phyloP scores from a whole-genome alignment of 768 basidiomycete species.

The Xerocomellus intermedius region DNA sequence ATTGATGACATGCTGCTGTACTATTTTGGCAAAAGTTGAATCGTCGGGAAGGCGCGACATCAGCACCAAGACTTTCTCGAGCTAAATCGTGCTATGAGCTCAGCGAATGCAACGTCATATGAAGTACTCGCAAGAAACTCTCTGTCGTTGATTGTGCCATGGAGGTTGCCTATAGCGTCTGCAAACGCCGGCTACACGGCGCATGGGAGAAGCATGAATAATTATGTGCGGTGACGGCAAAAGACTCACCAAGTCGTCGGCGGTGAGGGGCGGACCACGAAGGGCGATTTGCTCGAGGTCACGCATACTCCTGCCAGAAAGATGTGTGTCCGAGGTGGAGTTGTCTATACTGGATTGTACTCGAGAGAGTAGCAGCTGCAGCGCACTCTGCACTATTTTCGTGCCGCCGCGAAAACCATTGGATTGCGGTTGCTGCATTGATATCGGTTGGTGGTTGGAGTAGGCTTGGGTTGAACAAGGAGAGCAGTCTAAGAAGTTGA shows the following conservation, averaged over 20 bases:
- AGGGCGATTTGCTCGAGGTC: slow-evolving; percentile 30
- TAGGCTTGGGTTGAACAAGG: background rate
- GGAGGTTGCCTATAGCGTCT: slow-evolving; percentile 46
- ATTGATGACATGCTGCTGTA: slow-evolving; percentile 52
- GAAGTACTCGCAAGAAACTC: slow-evolving; percentile 49
- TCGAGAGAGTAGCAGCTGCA: slow-evolving; percentile 18
- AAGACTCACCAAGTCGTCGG: slow-evolving; percentile 29
- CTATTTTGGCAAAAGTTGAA: slow-evolving; percentile 28
- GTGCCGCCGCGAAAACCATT: background rate
- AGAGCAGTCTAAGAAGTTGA: background rate
- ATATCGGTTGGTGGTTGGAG: background rate
- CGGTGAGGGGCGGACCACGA: slow-evolving; percentile 26
- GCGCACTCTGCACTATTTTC: background rate
- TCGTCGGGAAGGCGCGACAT: slow-evolving; percentile 53
- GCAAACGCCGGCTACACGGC: slow-evolving; percentile 43
- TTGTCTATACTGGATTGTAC: slow-evolving; percentile 2
- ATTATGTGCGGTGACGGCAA: background rate
- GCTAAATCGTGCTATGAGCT: slow-evolving; percentile 37
- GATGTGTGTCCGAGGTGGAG: background rate
- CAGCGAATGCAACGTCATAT: background rate
- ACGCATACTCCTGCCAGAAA: slow-evolving; percentile 17
- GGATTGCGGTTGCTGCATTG: slow-evolving; percentile 6
- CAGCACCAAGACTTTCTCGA: slow-evolving; percentile 58
- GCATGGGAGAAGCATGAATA: background rate
- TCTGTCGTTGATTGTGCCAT: slow-evolving; percentile 55